Percentiles rank a stretch among this genome's conserved stretches.
Conservation (phyloP, 78 protist genomes). For the Bigelowiella natans region DNA sequence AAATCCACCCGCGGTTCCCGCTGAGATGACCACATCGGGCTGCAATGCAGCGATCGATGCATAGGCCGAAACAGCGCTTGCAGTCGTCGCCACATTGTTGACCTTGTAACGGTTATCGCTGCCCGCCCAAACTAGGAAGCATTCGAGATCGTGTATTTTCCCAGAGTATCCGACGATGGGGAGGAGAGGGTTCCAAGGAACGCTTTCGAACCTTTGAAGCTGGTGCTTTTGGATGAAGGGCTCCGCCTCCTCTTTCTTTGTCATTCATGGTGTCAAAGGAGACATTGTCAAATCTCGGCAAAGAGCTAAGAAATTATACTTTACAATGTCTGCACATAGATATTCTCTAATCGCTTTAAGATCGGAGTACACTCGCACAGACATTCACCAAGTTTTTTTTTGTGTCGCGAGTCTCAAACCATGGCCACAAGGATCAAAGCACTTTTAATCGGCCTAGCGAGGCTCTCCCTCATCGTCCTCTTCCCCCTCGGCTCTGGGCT, state of each 20-base stretch:
- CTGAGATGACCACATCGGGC: neutral
- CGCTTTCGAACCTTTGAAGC: neutral
- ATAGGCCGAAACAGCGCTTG: neutral
- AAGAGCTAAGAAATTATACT: too few relatives aligned
- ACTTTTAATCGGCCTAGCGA: too few relatives aligned
- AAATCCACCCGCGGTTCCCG: slow-evolving; percentile 17
- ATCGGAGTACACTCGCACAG: too few relatives aligned
- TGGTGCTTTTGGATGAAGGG: neutral
- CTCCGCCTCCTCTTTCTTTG: slow-evolving; percentile 6
- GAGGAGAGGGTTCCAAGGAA: neutral
- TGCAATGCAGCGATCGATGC: neutral
- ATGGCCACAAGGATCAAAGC: too few relatives aligned
- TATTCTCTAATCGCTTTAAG: too few relatives aligned
- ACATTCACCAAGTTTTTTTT: too few relatives aligned
- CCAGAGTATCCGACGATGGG: slow-evolving; percentile 12
- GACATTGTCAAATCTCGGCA: too few relatives aligned
- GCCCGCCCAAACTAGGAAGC: slow-evolving; percentile 4
- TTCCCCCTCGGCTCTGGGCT: too few relatives aligned
- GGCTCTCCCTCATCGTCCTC: too few relatives aligned
- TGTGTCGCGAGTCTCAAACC: too few relatives aligned
- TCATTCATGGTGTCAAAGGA: too few relatives aligned
- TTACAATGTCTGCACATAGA: too few relatives aligned
- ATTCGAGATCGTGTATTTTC: neutral
- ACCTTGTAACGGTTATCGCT: neutral
- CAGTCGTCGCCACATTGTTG: slow-evolving; percentile 24